Conservation (phyloP, 2,329 filamentous ascomycete genomes). For the Cytospora mali region DNA sequence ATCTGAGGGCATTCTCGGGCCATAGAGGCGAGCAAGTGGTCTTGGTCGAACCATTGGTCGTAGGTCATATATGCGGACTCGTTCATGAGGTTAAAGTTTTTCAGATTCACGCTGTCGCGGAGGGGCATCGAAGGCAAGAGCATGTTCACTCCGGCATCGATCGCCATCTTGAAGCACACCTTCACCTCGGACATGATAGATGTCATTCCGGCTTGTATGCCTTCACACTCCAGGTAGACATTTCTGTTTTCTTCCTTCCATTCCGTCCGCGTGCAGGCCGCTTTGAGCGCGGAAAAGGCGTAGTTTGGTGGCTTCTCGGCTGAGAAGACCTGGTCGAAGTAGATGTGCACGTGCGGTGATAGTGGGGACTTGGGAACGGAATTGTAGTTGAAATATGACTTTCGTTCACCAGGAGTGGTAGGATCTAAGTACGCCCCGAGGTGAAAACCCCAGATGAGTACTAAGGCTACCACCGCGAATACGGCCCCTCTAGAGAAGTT, state of each 20-base stretch:
- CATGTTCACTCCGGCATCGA: slow-evolving; percentile 34
- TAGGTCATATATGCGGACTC: slow-evolving; percentile 33
- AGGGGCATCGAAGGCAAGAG: slow-evolving; percentile 36
- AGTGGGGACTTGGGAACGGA: slow-evolving; percentile 2
- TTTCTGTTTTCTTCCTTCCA: slow-evolving; percentile 29
- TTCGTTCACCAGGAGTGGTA: neutral
- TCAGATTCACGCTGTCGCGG: slow-evolving; percentile 33
- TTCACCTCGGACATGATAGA: slow-evolving; percentile 38
- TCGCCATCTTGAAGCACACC: slow-evolving; percentile 38
- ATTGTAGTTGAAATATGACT: neutral
- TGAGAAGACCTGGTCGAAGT: slow-evolving; percentile 40
- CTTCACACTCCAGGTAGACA: slow-evolving; percentile 34
- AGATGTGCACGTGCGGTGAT: slow-evolving; percentile 30
- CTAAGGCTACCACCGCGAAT: slow-evolving; percentile 3
- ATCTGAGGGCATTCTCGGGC: slow-evolving; percentile 34
- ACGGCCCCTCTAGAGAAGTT: neutral
- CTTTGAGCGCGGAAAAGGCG: slow-evolving; percentile 32
- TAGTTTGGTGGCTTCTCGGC: slow-evolving; percentile 29
- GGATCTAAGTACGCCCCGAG: slow-evolving; percentile 12
- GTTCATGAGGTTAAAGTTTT: slow-evolving; percentile 36
- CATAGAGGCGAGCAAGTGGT: slow-evolving; percentile 32
- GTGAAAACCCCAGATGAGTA: slow-evolving; percentile 10
- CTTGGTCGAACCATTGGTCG: slow-evolving; percentile 37
- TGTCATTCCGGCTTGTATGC: slow-evolving; percentile 36
- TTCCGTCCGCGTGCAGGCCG: slow-evolving; percentile 21